These are phyloP conservation scores for Fraxinus pennsylvanica DNA, from an alignment of 257 asterid genomes.

Conservation along the genomic window DNA sequence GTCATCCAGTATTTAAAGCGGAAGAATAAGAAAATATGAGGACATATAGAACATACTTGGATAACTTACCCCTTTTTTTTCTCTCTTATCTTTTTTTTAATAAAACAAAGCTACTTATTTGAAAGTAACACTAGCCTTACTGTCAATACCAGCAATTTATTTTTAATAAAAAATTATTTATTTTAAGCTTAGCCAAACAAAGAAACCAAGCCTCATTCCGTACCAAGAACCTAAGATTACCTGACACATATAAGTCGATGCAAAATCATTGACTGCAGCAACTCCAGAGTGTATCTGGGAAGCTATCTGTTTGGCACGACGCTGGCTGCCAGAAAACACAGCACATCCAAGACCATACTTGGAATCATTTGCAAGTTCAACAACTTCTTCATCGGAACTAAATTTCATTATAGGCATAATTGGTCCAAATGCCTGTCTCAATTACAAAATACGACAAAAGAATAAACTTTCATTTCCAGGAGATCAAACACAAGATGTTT, in stretches of 20 bases:
- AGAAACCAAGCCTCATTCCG: background rate
- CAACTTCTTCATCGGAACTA: constrained; percentile 84
- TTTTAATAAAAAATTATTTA: no score
- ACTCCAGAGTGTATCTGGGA: constrained; percentile 85
- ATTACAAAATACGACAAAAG: constrained; percentile 20
- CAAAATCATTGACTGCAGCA: constrained; percentile 92
- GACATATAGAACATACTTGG: background rate
- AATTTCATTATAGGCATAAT: constrained; percentile 93
- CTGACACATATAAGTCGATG: constrained; percentile 96
- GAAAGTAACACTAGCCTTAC: no score
- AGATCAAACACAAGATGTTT: constrained; percentile 14
- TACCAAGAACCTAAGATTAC: constrained; percentile 37
- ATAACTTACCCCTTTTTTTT: background rate
- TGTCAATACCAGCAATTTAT: no score
- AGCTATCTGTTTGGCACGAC: constrained; percentile 74
- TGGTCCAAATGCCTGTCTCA: constrained; percentile 93
- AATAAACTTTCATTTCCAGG: constrained; percentile 13
- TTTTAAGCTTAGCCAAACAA: background rate
- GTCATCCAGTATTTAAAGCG: background rate
- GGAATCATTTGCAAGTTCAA: constrained; percentile 88
- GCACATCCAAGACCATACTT: constrained; percentile 98
- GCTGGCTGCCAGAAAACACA: constrained; percentile 94
- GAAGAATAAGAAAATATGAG: background rate
- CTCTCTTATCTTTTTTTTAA: no score
- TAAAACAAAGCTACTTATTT: background rate